These are phyloP conservation scores for Mucor velutinosus DNA, from an alignment of 371 early-diverging fungal species.

Conservation along the genomic window DNA sequence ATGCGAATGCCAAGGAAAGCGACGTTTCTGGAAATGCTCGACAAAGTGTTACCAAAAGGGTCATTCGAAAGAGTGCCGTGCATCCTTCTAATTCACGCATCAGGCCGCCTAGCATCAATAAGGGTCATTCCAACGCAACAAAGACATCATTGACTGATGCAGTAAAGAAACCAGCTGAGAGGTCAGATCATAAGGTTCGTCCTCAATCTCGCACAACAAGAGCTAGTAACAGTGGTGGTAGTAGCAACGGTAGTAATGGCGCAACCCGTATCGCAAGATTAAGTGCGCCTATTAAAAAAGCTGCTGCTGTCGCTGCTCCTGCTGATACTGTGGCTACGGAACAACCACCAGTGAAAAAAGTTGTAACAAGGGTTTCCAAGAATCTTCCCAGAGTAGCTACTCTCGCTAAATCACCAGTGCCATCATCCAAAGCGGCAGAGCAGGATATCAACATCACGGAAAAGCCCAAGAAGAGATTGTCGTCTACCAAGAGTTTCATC, in stretches of 20 bases:
- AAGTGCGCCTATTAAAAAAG: background rate
- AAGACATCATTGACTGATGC: background rate
- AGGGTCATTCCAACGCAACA: background rate
- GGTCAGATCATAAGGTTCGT: background rate
- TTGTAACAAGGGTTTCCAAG: constrained; percentile 6
- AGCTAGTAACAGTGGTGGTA: background rate
- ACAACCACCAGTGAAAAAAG: background rate
- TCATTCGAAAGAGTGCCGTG: background rate
- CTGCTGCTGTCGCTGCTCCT: background rate
- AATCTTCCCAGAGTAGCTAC: constrained; percentile 9
- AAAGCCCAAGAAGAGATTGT: constrained; percentile 12
- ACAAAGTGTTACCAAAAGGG: background rate
- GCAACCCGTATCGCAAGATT: constrained; percentile 12
- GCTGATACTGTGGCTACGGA: background rate
- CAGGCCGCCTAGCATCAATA: constrained; percentile 6
- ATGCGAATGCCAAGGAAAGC: background rate
- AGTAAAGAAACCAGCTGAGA: background rate
- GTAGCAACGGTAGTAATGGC: background rate
- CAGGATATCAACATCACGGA: background rate
- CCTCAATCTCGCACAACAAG: background rate
- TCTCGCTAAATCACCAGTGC: background rate
- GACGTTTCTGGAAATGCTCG: background rate
- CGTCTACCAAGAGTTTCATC: constrained; percentile 17
- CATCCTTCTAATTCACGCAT: constrained; percentile 8
- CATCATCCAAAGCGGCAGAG: background rate